phyloP scores from a whole-genome alignment of 495 filamentous ascomycete genomes.

The Trichocladium uniseriatum region DNA sequence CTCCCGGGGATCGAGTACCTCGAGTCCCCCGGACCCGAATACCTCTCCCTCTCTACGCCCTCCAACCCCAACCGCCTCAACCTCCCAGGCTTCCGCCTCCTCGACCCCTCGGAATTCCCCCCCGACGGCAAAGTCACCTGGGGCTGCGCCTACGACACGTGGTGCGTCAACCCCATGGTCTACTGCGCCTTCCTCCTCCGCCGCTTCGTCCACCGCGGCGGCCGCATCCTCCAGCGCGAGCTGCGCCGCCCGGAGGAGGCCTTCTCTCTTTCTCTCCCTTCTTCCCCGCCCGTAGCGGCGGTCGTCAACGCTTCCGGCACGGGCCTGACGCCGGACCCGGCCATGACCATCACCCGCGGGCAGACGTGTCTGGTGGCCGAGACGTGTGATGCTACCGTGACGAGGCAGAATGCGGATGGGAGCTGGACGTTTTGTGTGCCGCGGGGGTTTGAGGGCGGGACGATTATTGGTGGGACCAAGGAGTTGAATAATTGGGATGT shows the following conservation, averaged over 20 bases:
- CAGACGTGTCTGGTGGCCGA: constrained; percentile 39
- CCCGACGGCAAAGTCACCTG: constrained; percentile 33
- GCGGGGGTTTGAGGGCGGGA: constrained; percentile 49
- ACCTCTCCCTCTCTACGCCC: constrained; percentile 22
- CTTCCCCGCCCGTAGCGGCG: constrained; percentile 26
- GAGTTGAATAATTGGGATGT: constrained; percentile 48
- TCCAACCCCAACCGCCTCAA: constrained; percentile 27
- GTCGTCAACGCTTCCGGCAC: constrained; percentile 52
- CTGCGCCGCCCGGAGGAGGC: constrained; percentile 41
- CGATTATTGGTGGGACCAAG: constrained; percentile 56
- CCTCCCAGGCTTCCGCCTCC: constrained; percentile 37
- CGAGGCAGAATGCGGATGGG: constrained; percentile 49
- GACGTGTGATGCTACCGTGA: constrained; percentile 43
- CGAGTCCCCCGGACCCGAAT: constrained; percentile 1
- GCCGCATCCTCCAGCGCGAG: constrained; percentile 32
- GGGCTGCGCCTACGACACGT: constrained; percentile 50
- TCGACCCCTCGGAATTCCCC: constrained; percentile 35
- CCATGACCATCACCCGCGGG: constrained; percentile 47
- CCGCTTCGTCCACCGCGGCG: constrained; percentile 43
- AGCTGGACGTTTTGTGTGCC: constrained; percentile 54
- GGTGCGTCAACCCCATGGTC: constrained; percentile 53
- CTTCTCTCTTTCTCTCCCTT: constrained; percentile 19
- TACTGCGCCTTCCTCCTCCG: constrained; percentile 50
- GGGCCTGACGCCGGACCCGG: constrained; percentile 47
- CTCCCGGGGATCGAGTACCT: constrained; percentile 52